A percentile compares a stretch with the other conserved stretches of the same genome.
Evolutionary conservation across 345 rosid genomes (phyloP).

Genomic region (Citrus hindsii): DNA sequence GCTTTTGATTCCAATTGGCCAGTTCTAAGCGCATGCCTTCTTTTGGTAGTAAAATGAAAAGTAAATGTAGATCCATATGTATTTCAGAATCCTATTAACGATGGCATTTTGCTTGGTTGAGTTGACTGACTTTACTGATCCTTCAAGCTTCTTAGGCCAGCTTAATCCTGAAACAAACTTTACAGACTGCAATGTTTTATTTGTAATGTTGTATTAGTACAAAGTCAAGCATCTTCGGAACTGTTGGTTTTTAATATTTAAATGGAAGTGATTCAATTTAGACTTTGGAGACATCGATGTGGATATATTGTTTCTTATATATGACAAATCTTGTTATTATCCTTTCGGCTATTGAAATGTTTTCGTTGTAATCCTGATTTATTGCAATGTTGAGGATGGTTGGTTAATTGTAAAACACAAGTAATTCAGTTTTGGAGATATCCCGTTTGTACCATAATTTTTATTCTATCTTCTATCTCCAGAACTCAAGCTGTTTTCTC

Average conservation of each 20-base stretch:
- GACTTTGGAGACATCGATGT: not conserved
- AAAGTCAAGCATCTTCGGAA: not conserved
- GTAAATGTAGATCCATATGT: not conserved
- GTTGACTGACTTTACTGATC: not conserved
- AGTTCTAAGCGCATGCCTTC: not conserved
- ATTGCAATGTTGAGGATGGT: not conserved
- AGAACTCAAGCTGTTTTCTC: not conserved
- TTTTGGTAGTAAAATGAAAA: not conserved
- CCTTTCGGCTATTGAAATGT: not conserved
- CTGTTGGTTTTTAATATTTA: not conserved
- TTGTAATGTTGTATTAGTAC: not conserved
- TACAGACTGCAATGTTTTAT: not conserved
- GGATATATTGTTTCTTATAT: not conserved
- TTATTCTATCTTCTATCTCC: not conserved
- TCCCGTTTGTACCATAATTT: not conserved
- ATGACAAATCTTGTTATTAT: not conserved
- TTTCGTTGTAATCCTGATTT: not conserved
- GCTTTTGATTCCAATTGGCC: constrained; percentile 4
- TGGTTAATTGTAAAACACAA: not conserved
- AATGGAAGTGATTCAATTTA: not conserved
- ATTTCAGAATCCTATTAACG: not conserved
- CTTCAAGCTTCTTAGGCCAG: not conserved
- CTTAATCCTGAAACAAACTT: not conserved
- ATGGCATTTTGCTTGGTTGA: not conserved
- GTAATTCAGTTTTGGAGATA: not conserved